phyloP scores from a whole-genome alignment of 352 stramenopile genomes.

The Pythium oligandrum region DNA sequence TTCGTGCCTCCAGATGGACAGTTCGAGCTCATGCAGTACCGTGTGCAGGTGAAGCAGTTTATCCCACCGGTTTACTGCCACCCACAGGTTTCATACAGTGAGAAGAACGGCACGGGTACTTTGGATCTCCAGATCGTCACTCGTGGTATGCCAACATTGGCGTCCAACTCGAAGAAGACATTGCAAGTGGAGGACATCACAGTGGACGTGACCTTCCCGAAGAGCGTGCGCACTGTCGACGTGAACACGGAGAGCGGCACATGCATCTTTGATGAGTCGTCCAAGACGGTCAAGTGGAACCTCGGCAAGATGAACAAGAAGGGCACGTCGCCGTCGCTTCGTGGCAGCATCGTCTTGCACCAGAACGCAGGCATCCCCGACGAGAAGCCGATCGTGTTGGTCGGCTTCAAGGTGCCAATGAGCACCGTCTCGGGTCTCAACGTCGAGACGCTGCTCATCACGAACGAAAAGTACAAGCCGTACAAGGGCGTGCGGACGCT shows the following conservation, averaged over 20 bases:
- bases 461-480: constrained; percentile 96
- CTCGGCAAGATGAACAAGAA: constrained; percentile 93
- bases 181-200: constrained; percentile 89
- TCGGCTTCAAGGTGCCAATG: constrained; percentile 96
- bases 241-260: constrained; percentile 90
- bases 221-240: constrained; percentile 93
- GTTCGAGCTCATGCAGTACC: constrained; percentile 93
- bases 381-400: constrained; percentile 92
- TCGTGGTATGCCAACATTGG: constrained; percentile 70
- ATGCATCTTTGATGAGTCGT: constrained; percentile 94
- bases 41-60: constrained; percentile 77
- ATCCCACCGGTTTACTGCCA: constrained; percentile 87
- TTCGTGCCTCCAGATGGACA: constrained; percentile 97
- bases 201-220: constrained; percentile 95
- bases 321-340: constrained; percentile 80
- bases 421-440: constrained; percentile 94
- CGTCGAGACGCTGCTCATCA: constrained; percentile 93
- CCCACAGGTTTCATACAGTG: constrained; percentile 80
- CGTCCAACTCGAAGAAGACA: constrained; percentile 75
- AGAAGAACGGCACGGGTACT: constrained; percentile 52
- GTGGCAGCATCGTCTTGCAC: constrained; percentile 90
- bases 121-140: constrained; percentile 72
- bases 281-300: constrained; percentile 93
- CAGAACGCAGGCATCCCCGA: constrained; percentile 75
- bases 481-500: constrained; percentile 98